These are phyloP conservation scores for Suhomyces chickasaworum DNA, from an alignment of 1,139 yeast species.

Conservation along the genomic window DNA sequence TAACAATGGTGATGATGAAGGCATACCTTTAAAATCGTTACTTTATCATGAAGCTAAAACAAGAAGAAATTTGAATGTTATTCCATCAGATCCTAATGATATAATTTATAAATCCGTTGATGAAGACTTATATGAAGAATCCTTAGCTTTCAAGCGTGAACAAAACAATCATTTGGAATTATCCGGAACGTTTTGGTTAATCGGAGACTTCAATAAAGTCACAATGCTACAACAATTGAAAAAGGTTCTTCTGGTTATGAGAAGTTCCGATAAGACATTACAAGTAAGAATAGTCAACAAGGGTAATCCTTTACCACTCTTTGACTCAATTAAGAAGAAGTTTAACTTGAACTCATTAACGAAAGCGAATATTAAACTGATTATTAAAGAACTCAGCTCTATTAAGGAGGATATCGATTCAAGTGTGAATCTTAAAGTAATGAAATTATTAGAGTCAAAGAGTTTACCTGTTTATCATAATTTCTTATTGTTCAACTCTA, in stretches of 20 bases:
- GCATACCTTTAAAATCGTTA: slow-evolving; percentile 29
- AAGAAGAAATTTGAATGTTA: slow-evolving; percentile 35
- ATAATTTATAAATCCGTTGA: slow-evolving; percentile 38
- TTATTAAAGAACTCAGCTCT: slow-evolving; percentile 16
- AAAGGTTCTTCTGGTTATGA: slow-evolving; percentile 34
- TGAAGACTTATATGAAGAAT: slow-evolving; percentile 28
- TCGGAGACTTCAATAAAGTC: slow-evolving; percentile 53
- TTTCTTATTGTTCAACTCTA: slow-evolving; percentile 42
- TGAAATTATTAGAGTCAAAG: slow-evolving; percentile 26
- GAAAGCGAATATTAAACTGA: slow-evolving; percentile 19
- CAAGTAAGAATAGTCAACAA: slow-evolving; percentile 42
- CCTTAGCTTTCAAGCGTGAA: slow-evolving; percentile 20
- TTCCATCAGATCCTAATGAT: slow-evolving; percentile 37
- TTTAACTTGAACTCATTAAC: slow-evolving; percentile 5
- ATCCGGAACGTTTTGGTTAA: slow-evolving; percentile 50
- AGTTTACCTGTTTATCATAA: slow-evolving; percentile 39
- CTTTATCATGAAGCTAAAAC: slow-evolving; percentile 37
- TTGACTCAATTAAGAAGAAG: slow-evolving; percentile 11
- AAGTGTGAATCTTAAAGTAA: slow-evolving; percentile 7
- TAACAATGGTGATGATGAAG: slow-evolving; percentile 22
- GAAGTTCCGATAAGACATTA: slow-evolving; percentile 23
- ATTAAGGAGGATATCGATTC: slow-evolving; percentile 6
- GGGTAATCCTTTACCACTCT: slow-evolving; percentile 17
- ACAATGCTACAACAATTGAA: slow-evolving; percentile 44
- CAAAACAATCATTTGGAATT: slow-evolving; percentile 16